A percentile compares a stretch with the other conserved stretches of the same genome.
Conservation (phyloP, 1,284 basidiomycete genomes). For the Heterobasidion irregulare region DNA sequence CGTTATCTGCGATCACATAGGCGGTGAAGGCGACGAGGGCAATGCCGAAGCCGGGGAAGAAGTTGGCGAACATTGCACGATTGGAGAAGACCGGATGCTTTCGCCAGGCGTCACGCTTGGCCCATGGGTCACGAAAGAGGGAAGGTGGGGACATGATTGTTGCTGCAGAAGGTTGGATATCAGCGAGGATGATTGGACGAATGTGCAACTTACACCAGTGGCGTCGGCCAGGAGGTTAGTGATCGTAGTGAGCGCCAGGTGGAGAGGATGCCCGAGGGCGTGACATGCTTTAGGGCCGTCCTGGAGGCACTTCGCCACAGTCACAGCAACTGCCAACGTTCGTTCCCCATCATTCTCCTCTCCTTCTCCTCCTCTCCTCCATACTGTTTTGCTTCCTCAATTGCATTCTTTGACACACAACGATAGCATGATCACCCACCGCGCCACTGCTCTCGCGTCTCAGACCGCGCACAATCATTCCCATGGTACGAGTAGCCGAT, state of each 20-base stretch:
- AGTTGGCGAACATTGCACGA: slow-evolving; percentile 75
- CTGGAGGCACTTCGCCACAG: slow-evolving; percentile 14
- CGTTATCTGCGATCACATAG: slow-evolving; percentile 81
- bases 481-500: slow-evolving; percentile 11
- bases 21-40: slow-evolving; percentile 85
- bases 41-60: slow-evolving; percentile 91
- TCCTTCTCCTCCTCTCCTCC: slow-evolving; percentile 12
- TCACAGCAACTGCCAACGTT: slow-evolving; percentile 12
- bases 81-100: slow-evolving; percentile 83
- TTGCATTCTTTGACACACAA: slow-evolving; percentile 33
- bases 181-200: background rate
- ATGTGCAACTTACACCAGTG: background rate
- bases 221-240: background rate
- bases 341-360: slow-evolving; percentile 13
- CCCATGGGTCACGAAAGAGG: slow-evolving; percentile 90
- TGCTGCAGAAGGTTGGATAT: slow-evolving; percentile 1
- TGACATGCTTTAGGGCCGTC: slow-evolving; percentile 55
- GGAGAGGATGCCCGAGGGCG: slow-evolving; percentile 16
- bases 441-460: slow-evolving; percentile 56
- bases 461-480: slow-evolving; percentile 18
- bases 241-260: no score
- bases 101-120: slow-evolving; percentile 89
- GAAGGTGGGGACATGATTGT: slow-evolving; percentile 28
- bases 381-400: slow-evolving; percentile 12
- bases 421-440: slow-evolving; percentile 48